Evolutionary conservation across 2,329 filamentous ascomycete genomes (phyloP), one percentile per base, ranked within the genome.

Genomic region (Sporothrix pallida): DNA sequence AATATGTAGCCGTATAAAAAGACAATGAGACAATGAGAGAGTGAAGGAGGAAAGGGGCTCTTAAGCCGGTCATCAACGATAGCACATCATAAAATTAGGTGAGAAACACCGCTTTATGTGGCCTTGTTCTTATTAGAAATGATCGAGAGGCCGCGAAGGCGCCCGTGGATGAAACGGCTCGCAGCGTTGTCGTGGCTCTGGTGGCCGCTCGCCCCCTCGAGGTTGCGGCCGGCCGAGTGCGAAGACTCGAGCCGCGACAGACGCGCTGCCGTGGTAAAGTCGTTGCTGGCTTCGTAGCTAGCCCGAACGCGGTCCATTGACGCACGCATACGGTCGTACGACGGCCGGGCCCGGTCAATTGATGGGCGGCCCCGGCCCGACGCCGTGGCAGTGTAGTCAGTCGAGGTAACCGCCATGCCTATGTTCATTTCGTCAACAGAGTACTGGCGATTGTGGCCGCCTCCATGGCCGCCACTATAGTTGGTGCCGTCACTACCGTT

Each of bases 401-500:
- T 48, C 20, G 74, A 74, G 73, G 68, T 79, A 69, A 83, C 80
- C 74, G 92, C 91, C 76, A 89, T 80, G 17, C 91, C 91, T 77
- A 86, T 84, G 75, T 90, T 87, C 78, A 89, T 88, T 69, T 87
- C 84, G 26, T 94, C 97, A 15, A 72, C 62, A 42, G 75, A 76
- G 71, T 72, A 73, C 70, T 74, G 71, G 56, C 73, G 75, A 15
- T 67, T 60, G 72, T 76, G 71, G 70, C 71, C 63, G 48, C 60
- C 31, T 37, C 31, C 31, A 37, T 37, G 31, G 31, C 31, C 54
- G 23, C 71, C 70, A 48, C 58, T 74, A 81, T 94, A 97, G 78
- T 97, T 95, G 69, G 96, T 98, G 75, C 94, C 95, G 82, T 97
- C 95, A 83, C 95, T 98, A 75, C 94, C 94, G 78, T 95, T 97